A percentile compares a stretch with the other conserved stretches of the same genome.
Conservation (phyloP, 495 filamentous ascomycete genomes). For the Stereocaulon alpinum region DNA sequence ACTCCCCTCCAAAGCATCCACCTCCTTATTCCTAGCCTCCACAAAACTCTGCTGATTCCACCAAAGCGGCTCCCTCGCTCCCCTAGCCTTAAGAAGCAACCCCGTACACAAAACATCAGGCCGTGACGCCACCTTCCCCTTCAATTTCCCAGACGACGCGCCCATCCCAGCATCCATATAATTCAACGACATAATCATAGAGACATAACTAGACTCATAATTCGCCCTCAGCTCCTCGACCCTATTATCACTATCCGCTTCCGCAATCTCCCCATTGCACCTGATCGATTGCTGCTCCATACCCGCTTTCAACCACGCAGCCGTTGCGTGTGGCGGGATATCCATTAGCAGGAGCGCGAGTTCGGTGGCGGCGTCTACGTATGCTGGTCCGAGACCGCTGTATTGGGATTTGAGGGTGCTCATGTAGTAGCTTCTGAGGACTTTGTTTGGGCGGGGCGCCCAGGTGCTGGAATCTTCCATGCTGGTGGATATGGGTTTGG, state of each 20-base stretch:
- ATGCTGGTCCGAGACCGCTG: not conserved
- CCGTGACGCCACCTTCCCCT: not conserved
- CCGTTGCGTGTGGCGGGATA: not conserved
- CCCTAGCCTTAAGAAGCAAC: not conserved
- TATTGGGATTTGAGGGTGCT: not conserved
- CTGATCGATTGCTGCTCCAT: not conserved
- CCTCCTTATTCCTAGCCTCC: not conserved
- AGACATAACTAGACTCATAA: not conserved
- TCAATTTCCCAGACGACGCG: no score
- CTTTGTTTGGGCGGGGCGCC: conserved; percentile 8
- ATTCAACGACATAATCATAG: not conserved
- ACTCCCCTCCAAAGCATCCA: not conserved
- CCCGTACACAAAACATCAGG: not conserved
- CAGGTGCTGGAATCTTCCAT: conserved; percentile 2
- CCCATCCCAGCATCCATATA: not conserved
- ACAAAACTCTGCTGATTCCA: not conserved
- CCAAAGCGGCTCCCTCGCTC: not conserved
- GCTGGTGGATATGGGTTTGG: not conserved
- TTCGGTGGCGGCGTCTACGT: not conserved
- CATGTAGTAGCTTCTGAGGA: conserved; percentile 6
- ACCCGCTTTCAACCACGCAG: not conserved
- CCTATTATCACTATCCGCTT: not conserved
- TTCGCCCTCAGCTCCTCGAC: not conserved
- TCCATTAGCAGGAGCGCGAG: not conserved
- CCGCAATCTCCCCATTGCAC: not conserved